These are phyloP conservation scores for Aspergillus brasiliensis DNA, from an alignment of 2,329 filamentous ascomycete genomes.

Conservation along the genomic window DNA sequence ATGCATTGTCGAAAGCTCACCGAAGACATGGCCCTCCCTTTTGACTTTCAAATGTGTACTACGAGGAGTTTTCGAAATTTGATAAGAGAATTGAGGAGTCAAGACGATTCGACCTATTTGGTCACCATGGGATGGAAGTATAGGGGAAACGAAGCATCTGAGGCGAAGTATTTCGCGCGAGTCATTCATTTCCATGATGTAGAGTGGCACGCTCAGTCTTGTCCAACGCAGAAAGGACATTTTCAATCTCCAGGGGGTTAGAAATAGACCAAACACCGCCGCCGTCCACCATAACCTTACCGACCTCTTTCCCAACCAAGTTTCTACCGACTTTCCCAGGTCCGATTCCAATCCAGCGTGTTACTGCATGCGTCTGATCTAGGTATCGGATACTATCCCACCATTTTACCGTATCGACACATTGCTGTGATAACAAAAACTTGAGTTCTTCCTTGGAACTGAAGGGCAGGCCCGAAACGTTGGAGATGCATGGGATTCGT, in stretches of 20 bases:
- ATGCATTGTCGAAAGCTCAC: too few species aligned
- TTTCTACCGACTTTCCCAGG: conserved; percentile 93
- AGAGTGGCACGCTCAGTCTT: conserved; percentile 55
- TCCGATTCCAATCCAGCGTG: conserved; percentile 87
- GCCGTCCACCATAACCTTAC: conserved; percentile 77
- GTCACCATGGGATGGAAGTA: too few species aligned
- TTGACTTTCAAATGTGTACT: too few species aligned
- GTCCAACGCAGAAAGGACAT: conserved; percentile 65
- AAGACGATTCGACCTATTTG: too few species aligned
- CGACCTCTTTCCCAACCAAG: conserved; percentile 91
- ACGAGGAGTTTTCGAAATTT: too few species aligned
- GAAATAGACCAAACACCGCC: conserved; percentile 92
- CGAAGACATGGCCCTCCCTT: too few species aligned
- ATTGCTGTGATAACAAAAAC: conserved; percentile 76
- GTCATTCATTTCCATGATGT: conserved; percentile 32
- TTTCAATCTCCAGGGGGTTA: conserved; percentile 74
- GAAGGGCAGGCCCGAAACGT: conserved; percentile 81
- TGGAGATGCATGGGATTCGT: conserved; percentile 76
- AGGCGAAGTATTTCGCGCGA: too few species aligned
- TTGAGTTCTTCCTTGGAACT: conserved; percentile 71
- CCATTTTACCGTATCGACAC: conserved; percentile 91
- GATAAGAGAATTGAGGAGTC: too few species aligned
- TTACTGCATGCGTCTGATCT: conserved; percentile 78
- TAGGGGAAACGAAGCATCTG: too few species aligned
- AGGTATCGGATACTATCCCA: conserved; percentile 91